Percentiles rank a stretch among this genome's conserved stretches.
These are phyloP conservation scores for Podaxis rugospora DNA, from an alignment of 768 basidiomycete species.

Conservation along the genomic window DNA sequence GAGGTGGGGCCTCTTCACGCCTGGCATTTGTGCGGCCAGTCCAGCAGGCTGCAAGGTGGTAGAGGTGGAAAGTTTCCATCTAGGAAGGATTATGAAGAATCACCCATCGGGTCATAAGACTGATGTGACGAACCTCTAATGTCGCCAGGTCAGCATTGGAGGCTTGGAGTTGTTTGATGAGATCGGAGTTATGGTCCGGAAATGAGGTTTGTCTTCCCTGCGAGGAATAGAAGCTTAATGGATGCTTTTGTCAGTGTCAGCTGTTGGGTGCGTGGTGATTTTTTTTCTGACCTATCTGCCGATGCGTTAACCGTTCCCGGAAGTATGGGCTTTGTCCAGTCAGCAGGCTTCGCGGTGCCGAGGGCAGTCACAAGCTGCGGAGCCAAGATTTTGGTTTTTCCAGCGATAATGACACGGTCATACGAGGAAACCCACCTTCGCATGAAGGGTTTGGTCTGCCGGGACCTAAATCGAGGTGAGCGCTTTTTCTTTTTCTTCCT, in stretches of 20 bases:
- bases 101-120: neutral
- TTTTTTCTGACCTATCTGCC: conserved; percentile 60
- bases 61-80: conserved; percentile 87
- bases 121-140: conserved; percentile 53
- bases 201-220: conserved; percentile 83
- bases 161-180: conserved; percentile 52
- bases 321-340: conserved; percentile 33
- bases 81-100: conserved; percentile 21
- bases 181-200: conserved; percentile 62
- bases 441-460: conserved; percentile 53
- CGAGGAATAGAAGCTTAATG: conserved; percentile 74
- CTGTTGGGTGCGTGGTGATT: conserved; percentile 4
- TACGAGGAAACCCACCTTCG: conserved; percentile 34
- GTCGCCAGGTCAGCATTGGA: conserved; percentile 54
- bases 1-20: conserved; percentile 31
- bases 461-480: conserved; percentile 35
- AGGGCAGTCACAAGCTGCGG: conserved; percentile 44
- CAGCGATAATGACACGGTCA: neutral
- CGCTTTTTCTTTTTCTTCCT: no score
- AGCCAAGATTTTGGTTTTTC: conserved; percentile 11
- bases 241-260: conserved; percentile 1
- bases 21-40: conserved; percentile 25
- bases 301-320: conserved; percentile 64
- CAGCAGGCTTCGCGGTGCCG: conserved; percentile 37
- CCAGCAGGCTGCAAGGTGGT: conserved; percentile 77